These are phyloP conservation scores for Alternaria longipes DNA, from an alignment of 2,329 filamentous ascomycete species.

Conservation along the genomic window DNA sequence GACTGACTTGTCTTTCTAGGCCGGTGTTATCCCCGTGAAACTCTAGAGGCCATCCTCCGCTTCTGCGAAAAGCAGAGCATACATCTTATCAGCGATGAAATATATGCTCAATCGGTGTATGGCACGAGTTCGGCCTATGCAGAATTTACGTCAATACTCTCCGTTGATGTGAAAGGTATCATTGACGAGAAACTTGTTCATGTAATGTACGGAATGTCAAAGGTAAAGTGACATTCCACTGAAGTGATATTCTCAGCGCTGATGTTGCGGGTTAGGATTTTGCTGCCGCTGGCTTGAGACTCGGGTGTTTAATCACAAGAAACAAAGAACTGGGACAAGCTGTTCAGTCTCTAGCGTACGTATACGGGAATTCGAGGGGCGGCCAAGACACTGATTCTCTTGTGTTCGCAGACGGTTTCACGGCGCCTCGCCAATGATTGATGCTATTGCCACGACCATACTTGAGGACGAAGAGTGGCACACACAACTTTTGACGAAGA, in stretches of 20 bases:
- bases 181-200: constrained; percentile 63
- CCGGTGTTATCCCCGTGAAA: constrained; percentile 47
- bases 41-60: constrained; percentile 56
- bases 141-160: constrained; percentile 37
- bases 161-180: constrained; percentile 41
- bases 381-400: not conserved
- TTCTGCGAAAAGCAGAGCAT: constrained; percentile 61
- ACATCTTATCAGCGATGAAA: constrained; percentile 67
- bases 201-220: constrained; percentile 58
- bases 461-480: constrained; percentile 32
- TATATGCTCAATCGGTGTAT: constrained; percentile 65
- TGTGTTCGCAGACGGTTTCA: constrained; percentile 41
- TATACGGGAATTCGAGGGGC: not conserved
- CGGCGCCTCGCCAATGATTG: constrained; percentile 25
- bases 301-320: constrained; percentile 30
- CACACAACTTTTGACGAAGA: constrained; percentile 2
- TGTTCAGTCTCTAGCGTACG: constrained; percentile 39
- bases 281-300: constrained; percentile 60
- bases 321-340: constrained; percentile 30
- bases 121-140: constrained; percentile 11
- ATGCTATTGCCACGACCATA: constrained; percentile 30
- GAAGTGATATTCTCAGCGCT: not conserved
- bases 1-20: not conserved
- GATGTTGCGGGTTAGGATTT: constrained; percentile 53
- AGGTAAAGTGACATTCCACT: constrained; percentile 1